Base-by-base conservation (phyloP, 2,329 filamentous ascomycete genomes). In the Zopfia rhizophila region DNA sequence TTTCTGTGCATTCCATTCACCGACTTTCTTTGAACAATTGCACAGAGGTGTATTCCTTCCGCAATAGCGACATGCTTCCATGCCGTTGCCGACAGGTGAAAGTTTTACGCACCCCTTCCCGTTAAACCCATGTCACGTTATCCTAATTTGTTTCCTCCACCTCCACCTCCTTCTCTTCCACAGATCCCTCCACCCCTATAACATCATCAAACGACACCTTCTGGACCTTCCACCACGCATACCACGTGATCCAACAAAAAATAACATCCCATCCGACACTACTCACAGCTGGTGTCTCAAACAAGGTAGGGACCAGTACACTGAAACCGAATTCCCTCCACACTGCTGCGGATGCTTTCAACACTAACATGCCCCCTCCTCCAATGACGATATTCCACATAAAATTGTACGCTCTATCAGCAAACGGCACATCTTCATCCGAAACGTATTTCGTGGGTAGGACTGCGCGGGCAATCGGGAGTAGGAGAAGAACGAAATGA, bases 241-340 rank as follows among this genome's bases (percentile, higher is more conserved):
- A 18, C 65, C 65, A 72, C n/a, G 59, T 66, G n/a, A 66, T 35
- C 66, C 66, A 70, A 46, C 67, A 71, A 38, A 70, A 67, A 5
- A 69, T 59, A 7, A 67, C 67, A 50, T 72, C 67, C 30, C 65
- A 70, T 2, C 58, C 63, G 19, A 71, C 63, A 42, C 61, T 69
- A 44, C 65, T 69, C 10, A 70, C 63, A 10, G 66, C 68, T 8
- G 68, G 65, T 38, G 69, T 65, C 37, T 69, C 66, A 6, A 59
- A 51, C 13, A 72, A 28, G 7, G 66, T 57, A 18, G 46, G 37
- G n/a, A 35, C 38, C 4, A 66, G 59, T 2, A 56, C 59, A 1
- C 28, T 17, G 7, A 61, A 29, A 1, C 61, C 64, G 10, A 56
- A 44, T 27, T 58, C 63, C 8, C 35, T 40, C 22, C 58, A 57